Percentiles rank a stretch among this genome's conserved stretches.
Conservation (phyloP, 768 basidiomycete genomes). For the Lentinula aciculospora region DNA sequence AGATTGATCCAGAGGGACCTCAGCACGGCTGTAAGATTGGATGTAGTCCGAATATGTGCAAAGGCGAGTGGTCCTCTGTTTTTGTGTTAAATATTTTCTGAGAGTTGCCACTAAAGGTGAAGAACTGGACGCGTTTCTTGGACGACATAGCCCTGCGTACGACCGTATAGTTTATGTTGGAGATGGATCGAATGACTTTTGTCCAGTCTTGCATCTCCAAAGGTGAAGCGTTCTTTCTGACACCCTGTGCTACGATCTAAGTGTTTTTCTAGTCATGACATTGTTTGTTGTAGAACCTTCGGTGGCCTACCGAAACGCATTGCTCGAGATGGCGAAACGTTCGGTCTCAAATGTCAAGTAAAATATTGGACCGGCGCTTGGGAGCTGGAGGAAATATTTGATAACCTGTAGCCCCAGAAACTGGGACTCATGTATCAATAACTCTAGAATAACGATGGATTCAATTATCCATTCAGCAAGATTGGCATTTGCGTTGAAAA, state of each 20-base stretch:
- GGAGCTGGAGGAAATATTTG: slow-evolving; percentile 89
- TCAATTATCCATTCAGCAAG: too few species aligned
- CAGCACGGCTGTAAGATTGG: slow-evolving; percentile 85
- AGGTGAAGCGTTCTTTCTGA: slow-evolving; percentile 32
- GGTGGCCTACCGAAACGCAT: slow-evolving; percentile 81
- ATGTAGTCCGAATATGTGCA: slow-evolving; percentile 98
- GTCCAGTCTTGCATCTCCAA: slow-evolving; percentile 79
- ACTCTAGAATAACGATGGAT: too few species aligned
- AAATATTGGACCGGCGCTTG: slow-evolving; percentile 92
- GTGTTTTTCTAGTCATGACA: slow-evolving; percentile 57
- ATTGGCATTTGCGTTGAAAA: background rate
- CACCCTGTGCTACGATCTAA: background rate
- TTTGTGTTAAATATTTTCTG: background rate
- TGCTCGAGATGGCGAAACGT: slow-evolving; percentile 54
- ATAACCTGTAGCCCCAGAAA: slow-evolving; percentile 24
- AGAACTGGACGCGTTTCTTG: slow-evolving; percentile 82
- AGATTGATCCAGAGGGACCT: slow-evolving; percentile 68
- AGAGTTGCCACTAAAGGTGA: slow-evolving; percentile 49
- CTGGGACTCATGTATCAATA: background rate
- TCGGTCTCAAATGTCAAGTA: slow-evolving; percentile 67
- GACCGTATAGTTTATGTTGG: slow-evolving; percentile 88
- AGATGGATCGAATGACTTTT: slow-evolving; percentile 94
- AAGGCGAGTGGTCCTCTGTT: slow-evolving; percentile 44
- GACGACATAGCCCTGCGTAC: slow-evolving; percentile 50
- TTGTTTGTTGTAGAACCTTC: slow-evolving; percentile 72